Evolutionary conservation across 192 early-diverging fungal genomes (phyloP).

Genomic region (Chytriomyces confervae): DNA sequence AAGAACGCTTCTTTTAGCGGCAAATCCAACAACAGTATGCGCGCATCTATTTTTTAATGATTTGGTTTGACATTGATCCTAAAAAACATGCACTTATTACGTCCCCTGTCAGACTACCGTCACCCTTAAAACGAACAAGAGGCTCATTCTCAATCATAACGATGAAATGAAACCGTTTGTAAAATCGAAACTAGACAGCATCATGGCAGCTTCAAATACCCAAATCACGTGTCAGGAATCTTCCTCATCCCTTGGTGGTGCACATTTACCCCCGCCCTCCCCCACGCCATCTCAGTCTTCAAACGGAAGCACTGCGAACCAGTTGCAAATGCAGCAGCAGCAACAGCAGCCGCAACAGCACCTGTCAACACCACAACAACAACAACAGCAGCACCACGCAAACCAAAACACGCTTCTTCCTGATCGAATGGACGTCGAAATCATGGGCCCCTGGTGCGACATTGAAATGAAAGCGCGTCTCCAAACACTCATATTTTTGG

Average conservation of each 20-base stretch:
- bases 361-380: neutral
- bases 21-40: constrained; percentile 49
- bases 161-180: constrained; percentile 57
- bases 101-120: constrained; percentile 38
- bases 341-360: neutral
- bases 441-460: constrained; percentile 53
- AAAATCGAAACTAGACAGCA: constrained; percentile 53
- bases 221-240: constrained; percentile 57
- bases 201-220: constrained; percentile 53
- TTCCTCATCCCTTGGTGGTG: constrained; percentile 13
- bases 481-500: constrained; percentile 44
- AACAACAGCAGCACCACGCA: neutral
- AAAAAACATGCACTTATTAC: neutral
- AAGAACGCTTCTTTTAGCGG: constrained; percentile 36
- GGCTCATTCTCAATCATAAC: constrained; percentile 51
- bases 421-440: constrained; percentile 60
- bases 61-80: neutral
- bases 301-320: neutral
- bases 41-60: neutral
- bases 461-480: constrained; percentile 55
- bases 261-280: constrained; percentile 3
- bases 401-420: neutral
- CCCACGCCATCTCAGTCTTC: neutral
- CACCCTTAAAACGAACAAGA: constrained; percentile 51
- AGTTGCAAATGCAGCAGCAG: neutral